Conservation (phyloP, 1,284 basidiomycete genomes). For the Rhodotorula sp. region DNA sequence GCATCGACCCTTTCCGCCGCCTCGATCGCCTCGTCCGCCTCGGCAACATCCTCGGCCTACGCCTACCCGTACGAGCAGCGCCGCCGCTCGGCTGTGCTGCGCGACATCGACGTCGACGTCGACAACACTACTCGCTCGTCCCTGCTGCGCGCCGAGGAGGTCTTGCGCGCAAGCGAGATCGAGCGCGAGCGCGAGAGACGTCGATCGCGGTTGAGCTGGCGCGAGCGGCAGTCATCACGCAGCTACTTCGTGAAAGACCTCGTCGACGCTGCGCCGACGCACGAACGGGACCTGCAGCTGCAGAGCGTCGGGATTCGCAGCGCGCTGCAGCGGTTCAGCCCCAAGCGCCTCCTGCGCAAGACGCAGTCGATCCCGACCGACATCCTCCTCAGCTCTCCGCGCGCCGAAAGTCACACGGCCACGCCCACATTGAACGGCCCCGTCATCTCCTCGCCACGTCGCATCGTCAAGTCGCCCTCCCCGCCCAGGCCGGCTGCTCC, state of each 20-base stretch:
- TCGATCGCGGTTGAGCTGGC: conserved; percentile 2
- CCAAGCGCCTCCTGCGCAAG: conserved; percentile 9
- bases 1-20: conserved; percentile 17
- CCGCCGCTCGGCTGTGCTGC: conserved; percentile 10
- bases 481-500: background rate
- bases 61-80: conserved; percentile 4
- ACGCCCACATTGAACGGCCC: too few relatives aligned
- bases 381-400: background rate
- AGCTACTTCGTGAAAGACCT: background rate
- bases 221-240: conserved; percentile 4
- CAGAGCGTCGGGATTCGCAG: too few relatives aligned
- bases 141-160: conserved; percentile 16
- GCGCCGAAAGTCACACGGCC: too few relatives aligned
- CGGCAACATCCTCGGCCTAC: background rate
- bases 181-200: conserved; percentile 18
- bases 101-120: conserved; percentile 8
- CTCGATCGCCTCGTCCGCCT: conserved; percentile 5
- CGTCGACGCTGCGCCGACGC: background rate
- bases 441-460: background rate
- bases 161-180: conserved; percentile 17
- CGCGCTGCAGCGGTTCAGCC: conserved; percentile 1
- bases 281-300: background rate
- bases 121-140: conserved; percentile 14
- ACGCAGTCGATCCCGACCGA: background rate
- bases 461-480: background rate